Evolutionary conservation across 1,284 basidiomycete species (phyloP), one percentile per base, ranked within the genome.

Genomic region (Melampsora americana): DNA sequence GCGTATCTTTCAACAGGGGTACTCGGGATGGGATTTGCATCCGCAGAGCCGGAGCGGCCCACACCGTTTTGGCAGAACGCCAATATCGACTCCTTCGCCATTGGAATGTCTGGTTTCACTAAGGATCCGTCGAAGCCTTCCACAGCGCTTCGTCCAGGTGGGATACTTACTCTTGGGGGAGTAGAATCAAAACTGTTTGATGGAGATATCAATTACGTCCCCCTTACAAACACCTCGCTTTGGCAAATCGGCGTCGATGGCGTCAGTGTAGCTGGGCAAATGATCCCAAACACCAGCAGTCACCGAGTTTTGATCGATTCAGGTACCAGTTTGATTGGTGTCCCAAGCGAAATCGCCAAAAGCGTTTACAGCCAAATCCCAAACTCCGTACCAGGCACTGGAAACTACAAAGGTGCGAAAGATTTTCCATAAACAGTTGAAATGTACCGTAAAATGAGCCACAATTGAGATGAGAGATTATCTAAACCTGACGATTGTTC

Each of bases 241-340:
- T 75, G 73, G 73, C 73, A 75, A 75, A 48, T 75, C 35, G 39
- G 42, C 9, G 61, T 75, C 28, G 73, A 75, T 23, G 73, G 65
- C 11, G 56, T 75, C 20, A 62, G 66, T 32, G 32, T 75, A 5
- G 44, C 56, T 62, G 66, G 66, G 20, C 53, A 60, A 5, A 2
- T 26, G 30, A 60, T 75, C 59, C 46, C 66, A n/a, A 60, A 74
- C 46, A 66, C 64, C 0, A 16, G 56, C n/a, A 66, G 71, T 23
- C 35, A 74, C 42, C 46, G 18, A 14, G 71, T 66, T 26, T 35
- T 74, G 30, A 66, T 74, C 44, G 73, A 75, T 68, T 68, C 73
- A 9, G 73, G 73, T 1, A 75, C 73, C 7, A 68, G 65, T 53
- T 35, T 75, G 14, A 75, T 75, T 44, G 73, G 65, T 3, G 59